A percentile compares a stretch with the other conserved stretches of the same genome.
Conservation (phyloP, 257 asterid genomes). For the Cruciata laevipes region DNA sequence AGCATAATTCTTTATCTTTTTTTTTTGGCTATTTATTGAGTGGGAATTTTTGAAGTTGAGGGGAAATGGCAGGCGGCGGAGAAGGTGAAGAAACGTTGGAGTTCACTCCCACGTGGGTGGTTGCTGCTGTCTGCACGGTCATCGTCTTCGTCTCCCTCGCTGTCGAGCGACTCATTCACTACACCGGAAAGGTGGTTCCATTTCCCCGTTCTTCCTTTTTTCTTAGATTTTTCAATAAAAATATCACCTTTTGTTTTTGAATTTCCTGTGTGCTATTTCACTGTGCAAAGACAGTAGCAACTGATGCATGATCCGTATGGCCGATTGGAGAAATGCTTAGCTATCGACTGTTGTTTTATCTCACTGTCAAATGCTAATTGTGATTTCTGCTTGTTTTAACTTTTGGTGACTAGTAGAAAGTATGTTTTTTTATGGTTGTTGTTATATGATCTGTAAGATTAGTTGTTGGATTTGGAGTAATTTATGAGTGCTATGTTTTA, state of each 20-base stretch:
- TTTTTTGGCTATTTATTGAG: conserved; percentile 11
- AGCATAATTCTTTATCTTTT: neutral
- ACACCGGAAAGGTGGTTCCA: conserved; percentile 23
- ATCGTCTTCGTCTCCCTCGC: conserved; percentile 32
- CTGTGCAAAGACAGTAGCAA: neutral
- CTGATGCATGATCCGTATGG: neutral
- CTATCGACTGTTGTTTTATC: neutral
- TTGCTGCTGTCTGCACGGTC: conserved; percentile 35
- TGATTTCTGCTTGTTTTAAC: neutral
- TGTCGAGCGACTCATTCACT: conserved; percentile 34
- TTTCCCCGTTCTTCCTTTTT: neutral
- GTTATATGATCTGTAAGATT: neutral
- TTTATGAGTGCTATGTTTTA: neutral
- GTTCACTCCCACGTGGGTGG: conserved; percentile 46
- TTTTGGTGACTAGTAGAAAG: neutral
- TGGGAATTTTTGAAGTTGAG: conserved; percentile 4
- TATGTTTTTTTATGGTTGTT: neutral
- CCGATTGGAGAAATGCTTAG: neutral
- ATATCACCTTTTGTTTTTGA: neutral
- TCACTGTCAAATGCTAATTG: neutral
- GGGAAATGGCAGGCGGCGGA: conserved; percentile 24
- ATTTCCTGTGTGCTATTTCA: neutral
- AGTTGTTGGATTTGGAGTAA: neutral
- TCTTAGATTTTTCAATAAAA: no score
- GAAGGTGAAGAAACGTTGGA: conserved; percentile 25